Evolutionary conservation across 805 yeast species (phyloP), one percentile per base, ranked within the genome.

Genomic region (Yarrowia sp.): DNA sequence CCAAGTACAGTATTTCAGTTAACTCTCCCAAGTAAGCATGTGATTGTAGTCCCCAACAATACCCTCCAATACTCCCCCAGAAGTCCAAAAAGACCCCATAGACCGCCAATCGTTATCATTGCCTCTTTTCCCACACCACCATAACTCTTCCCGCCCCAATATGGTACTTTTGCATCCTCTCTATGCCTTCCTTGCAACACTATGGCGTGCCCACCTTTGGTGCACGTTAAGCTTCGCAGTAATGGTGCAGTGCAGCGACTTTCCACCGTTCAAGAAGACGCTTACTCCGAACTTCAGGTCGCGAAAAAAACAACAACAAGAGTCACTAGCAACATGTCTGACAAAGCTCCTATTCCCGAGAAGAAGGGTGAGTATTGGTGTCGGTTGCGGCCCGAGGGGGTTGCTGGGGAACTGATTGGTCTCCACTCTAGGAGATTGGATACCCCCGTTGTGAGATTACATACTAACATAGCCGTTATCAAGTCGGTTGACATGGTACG

Each of bases 401-500:
- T 26, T 5, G 30, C 30, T 26, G 30, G 8, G 4, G 30, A 26
- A 17, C 17, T 33, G 33, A 30, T 30, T n/a, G n/a, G 33, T 10
- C 33, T 30, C 33, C 33, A 30, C 14, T 9, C 12, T 9, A 30
- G 14, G 33, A 6, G 33, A 10, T 30, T 30, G 33, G 9, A 10
- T 14, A 30, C 7, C 33, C 33, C 33, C 33, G 38, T 16, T 3
- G n/a, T n/a, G n/a, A n/a, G 38, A 21, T 30, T 41, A 14, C n/a
- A 36, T 59, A 48, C 63, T 58, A 58, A 58, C 63, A 62, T 26
- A 70, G 72, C 71, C 26, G 69, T 69, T 40, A 67, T 74, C 48
- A 74, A 73, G 66, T 70, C 76, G 33, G 76, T 70, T 6, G 76
- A 74, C 52, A 74, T 74, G 76, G 76, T 74, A 66, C 10, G 74